phyloP scores from a whole-genome alignment of 164 flowering plant species.

The Magnolia officinalis region DNA sequence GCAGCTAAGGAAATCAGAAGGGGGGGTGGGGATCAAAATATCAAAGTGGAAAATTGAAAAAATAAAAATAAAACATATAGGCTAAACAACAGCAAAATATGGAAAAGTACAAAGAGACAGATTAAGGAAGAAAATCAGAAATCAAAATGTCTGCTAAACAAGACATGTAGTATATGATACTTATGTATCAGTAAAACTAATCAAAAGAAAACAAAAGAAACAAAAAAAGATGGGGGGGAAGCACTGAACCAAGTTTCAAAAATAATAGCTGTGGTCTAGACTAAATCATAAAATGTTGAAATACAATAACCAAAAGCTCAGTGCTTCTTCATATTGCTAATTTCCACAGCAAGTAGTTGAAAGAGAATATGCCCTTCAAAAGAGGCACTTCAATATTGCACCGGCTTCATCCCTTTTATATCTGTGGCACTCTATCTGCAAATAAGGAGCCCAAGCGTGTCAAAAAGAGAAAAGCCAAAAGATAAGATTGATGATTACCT shows the following conservation, averaged over 20 bases:
- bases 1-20: background rate
- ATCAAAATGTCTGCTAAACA: background rate
- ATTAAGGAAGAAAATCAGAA: background rate
- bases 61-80: background rate
- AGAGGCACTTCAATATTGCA: conserved; percentile 10
- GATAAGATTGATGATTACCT: conserved; percentile 1
- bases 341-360: background rate
- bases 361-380: background rate
- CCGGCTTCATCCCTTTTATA: conserved; percentile 8
- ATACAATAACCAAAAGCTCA: background rate
- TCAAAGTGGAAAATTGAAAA: background rate
- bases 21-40: background rate
- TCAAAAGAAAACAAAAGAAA: background rate
- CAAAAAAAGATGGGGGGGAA: background rate
- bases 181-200: conserved; percentile 2
- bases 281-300: conserved; percentile 4
- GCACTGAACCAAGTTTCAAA: background rate
- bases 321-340: conserved; percentile 2
- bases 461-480: conserved; percentile 10
- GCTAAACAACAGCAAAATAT: too few relatives aligned
- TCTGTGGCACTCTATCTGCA: conserved; percentile 26
- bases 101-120: background rate
- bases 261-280: background rate
- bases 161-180: background rate
- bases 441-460: conserved; percentile 25